Evolutionary conservation across 352 stramenopile genomes (phyloP), one percentile per base, ranked within the genome.

Genomic region (Phytopythium oedochilum): DNA sequence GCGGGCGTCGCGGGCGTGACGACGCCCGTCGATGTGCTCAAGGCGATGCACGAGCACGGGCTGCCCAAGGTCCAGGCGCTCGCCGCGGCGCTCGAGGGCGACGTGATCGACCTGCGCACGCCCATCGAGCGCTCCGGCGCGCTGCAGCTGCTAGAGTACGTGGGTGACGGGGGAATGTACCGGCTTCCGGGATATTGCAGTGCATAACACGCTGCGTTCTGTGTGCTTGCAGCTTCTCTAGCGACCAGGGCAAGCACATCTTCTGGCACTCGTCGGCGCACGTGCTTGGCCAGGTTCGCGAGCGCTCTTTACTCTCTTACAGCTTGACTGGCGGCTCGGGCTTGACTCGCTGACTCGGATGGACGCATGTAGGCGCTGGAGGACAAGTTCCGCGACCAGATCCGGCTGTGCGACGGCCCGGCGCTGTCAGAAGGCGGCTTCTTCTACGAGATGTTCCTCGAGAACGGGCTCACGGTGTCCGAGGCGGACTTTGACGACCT

Each of bases 211-310:
- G 10, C 20, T 17, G n/a, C n/a, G 25, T 20, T 38, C 17, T 25
- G 9, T 18, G 44, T 51, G 26, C 26, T 17, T 42, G 32, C 60
- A 91, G 78, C 55, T 91, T 91, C 55, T 69, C 66, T 18, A 84
- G 62, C 25, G 72, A 91, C 15, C 70, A 85, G 68, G 81, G 78
- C 63, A 88, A 89, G 59, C 84, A 70, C 46, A 73, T 97, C 5
- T 98, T 99, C 66, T 99, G 97, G 98, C 98, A 99, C 72, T 99
- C 96, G n/a, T 98, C 91, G 1, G 96, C 97, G 1, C 98, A 99
- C 68, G 94, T 99, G n/a, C 80, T 99, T 42, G 98, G 98, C 25
- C 93, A 84, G 70, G 70, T 78, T 50, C 1, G 53, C n/a, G n/a
- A n/a, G n/a, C n/a, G n/a, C n/a, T n/a, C n/a, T n/a, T n/a, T n/a